These are phyloP conservation scores for Colletotrichum shisoi DNA, from an alignment of 2,329 filamentous ascomycete species.

Conservation along the genomic window DNA sequence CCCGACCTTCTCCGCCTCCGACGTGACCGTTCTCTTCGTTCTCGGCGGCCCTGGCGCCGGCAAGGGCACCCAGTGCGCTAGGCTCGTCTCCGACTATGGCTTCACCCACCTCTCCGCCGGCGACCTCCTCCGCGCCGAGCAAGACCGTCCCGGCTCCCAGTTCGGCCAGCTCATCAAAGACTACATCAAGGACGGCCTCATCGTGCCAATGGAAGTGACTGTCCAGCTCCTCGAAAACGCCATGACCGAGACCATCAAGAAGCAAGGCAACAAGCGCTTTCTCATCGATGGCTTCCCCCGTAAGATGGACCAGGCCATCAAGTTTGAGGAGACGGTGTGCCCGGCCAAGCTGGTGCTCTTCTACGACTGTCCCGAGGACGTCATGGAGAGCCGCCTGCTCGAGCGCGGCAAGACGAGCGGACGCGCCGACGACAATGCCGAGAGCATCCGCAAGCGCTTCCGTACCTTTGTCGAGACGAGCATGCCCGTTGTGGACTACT, in stretches of 20 bases:
- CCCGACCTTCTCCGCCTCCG: slow-evolving; percentile 75
- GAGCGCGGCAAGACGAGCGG: slow-evolving; percentile 94
- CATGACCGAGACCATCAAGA: slow-evolving; percentile 75
- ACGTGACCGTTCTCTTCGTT: slow-evolving; percentile 94
- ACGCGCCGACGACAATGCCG: slow-evolving; percentile 89
- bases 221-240: slow-evolving; percentile 92
- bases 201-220: slow-evolving; percentile 99
- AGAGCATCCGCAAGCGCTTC: slow-evolving; percentile 96
- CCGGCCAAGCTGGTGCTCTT: slow-evolving; percentile 87
- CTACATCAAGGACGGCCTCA: slow-evolving; percentile 92
- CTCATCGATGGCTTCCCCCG: slow-evolving; percentile 85
- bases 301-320: slow-evolving; percentile 95
- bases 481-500: slow-evolving; percentile 95
- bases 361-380: slow-evolving; percentile 88
- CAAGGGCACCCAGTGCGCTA: slow-evolving; percentile 94
- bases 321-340: slow-evolving; percentile 91
- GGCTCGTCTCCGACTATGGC: slow-evolving; percentile 84
- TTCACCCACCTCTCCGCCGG: slow-evolving; percentile 95
- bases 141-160: slow-evolving; percentile 82
- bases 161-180: slow-evolving; percentile 92
- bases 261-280: slow-evolving; percentile 70
- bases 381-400: slow-evolving; percentile 84
- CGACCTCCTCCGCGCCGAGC: slow-evolving; percentile 91
- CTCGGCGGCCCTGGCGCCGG: slow-evolving; percentile 94
- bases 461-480: slow-evolving; percentile 92